Evolutionary conservation across 805 yeast species (phyloP).

Genomic region (Candida boidinii): DNA sequence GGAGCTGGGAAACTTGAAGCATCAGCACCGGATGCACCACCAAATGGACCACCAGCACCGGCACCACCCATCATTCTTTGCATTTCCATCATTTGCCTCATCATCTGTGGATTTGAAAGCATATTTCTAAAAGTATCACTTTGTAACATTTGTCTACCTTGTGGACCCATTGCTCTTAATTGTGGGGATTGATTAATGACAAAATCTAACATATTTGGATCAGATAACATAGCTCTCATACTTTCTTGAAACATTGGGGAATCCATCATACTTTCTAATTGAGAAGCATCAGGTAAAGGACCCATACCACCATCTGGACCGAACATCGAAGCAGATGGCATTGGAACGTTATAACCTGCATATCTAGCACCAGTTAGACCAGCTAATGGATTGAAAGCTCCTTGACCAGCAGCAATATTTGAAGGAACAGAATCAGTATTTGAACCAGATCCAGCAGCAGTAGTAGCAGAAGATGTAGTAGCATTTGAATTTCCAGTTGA

Average conservation of each 20-base stretch:
- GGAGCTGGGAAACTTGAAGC: conserved; percentile 39
- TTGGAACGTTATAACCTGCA: conserved; percentile 77
- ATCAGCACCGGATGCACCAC: conserved; percentile 18
- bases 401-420: conserved; percentile 80
- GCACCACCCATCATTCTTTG: conserved; percentile 41
- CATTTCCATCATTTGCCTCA: conserved; percentile 77
- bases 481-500: conserved; percentile 12
- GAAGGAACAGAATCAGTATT: conserved; percentile 44
- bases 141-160: conserved; percentile 77
- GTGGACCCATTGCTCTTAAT: conserved; percentile 81
- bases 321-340: conserved; percentile 83
- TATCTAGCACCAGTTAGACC: conserved; percentile 93
- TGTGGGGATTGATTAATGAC: conserved; percentile 80
- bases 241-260: conserved; percentile 76
- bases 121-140: conserved; percentile 75
- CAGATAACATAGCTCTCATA: conserved; percentile 72
- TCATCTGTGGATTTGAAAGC: conserved; percentile 75
- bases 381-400: conserved; percentile 83
- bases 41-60: conserved; percentile 21
- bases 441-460: conserved; percentile 18
- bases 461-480: conserved; percentile 10
- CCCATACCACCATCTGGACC: conserved; percentile 95
- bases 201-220: conserved; percentile 83
- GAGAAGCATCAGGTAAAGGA: conserved; percentile 67
- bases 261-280: conserved; percentile 65